A percentile compares a stretch with the other conserved stretches of the same genome.
Conservation (phyloP, 768 basidiomycete species). For the Gloeopeniophorella convolvens region DNA sequence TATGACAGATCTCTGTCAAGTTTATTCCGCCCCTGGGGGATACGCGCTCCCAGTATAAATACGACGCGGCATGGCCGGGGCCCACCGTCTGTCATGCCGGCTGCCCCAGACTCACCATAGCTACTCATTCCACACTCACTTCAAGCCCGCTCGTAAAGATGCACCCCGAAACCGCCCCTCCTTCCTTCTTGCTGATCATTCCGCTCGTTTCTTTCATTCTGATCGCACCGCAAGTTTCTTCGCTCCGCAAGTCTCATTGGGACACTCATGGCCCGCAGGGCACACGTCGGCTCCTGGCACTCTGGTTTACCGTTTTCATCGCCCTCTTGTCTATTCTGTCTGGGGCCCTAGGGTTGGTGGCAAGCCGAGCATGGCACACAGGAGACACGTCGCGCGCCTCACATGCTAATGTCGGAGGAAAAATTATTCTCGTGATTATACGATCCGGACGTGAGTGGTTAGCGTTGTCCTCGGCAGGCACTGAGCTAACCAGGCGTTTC, state of each 20-base stretch:
- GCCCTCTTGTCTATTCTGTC: slow-evolving; percentile 5
- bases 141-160: slow-evolving; percentile 3
- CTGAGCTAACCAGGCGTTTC: neutral
- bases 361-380: neutral
- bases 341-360: slow-evolving; percentile 7
- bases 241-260: slow-evolving; percentile 11
- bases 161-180: slow-evolving; percentile 9
- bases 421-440: slow-evolving; percentile 2
- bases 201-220: slow-evolving; percentile 5
- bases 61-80: neutral
- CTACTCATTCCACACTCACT: neutral
- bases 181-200: slow-evolving; percentile 13
- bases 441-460: slow-evolving; percentile 13
- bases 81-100: neutral
- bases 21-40: neutral
- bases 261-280: slow-evolving; percentile 1
- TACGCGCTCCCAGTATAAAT: slow-evolving; percentile 8
- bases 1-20: neutral
- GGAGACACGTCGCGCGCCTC: slow-evolving; percentile 2
- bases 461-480: neutral
- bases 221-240: neutral
- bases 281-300: slow-evolving; percentile 7
- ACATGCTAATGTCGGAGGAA: neutral
- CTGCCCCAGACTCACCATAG: slow-evolving; percentile 2
- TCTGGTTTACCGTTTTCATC: slow-evolving; percentile 2